Evolutionary conservation across 345 rosid species (phyloP).

Genomic region (Arabis alpina): DNA sequence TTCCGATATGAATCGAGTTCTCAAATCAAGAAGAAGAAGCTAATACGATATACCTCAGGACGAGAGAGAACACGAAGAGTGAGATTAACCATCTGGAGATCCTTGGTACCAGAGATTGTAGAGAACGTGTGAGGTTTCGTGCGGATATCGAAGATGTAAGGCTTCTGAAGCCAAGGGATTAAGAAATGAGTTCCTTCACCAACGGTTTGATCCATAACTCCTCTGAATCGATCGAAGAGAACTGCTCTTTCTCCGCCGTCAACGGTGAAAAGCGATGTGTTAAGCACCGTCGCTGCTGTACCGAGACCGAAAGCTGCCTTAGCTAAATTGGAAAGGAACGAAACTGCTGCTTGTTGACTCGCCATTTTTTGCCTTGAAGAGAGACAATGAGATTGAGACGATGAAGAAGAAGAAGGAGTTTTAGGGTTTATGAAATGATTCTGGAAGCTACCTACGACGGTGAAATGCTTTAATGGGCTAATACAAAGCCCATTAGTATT

Average conservation of each 20-base stretch:
- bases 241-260: slow-evolving; percentile 99
- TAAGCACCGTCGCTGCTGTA: slow-evolving; percentile 61
- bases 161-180: slow-evolving; percentile 90
- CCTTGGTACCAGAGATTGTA: slow-evolving; percentile 92
- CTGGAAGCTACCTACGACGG: slow-evolving; percentile 5
- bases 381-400: not conserved
- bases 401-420: not conserved
- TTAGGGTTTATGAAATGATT: slow-evolving; percentile 45
- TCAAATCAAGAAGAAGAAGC: not conserved
- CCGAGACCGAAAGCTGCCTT: slow-evolving; percentile 88
- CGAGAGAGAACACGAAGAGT: slow-evolving; percentile 97
- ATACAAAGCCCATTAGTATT: not conserved
- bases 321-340: slow-evolving; percentile 69
- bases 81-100: slow-evolving; percentile 98
- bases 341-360: slow-evolving; percentile 75
- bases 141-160: slow-evolving; percentile 82
- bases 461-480: slow-evolving; percentile 13
- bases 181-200: slow-evolving; percentile 96
- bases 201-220: slow-evolving; percentile 76
- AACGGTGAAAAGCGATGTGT: slow-evolving; percentile 87
- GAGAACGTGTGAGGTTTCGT: slow-evolving; percentile 96
- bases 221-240: slow-evolving; percentile 88
- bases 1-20: not conserved
- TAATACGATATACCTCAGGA: slow-evolving; percentile 57
- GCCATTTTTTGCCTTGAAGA: slow-evolving; percentile 55